Percentiles rank a stretch among this genome's conserved stretches.
phyloP scores from a whole-genome alignment of 139 green algal genomes.

The Nannochloris sp. region DNA sequence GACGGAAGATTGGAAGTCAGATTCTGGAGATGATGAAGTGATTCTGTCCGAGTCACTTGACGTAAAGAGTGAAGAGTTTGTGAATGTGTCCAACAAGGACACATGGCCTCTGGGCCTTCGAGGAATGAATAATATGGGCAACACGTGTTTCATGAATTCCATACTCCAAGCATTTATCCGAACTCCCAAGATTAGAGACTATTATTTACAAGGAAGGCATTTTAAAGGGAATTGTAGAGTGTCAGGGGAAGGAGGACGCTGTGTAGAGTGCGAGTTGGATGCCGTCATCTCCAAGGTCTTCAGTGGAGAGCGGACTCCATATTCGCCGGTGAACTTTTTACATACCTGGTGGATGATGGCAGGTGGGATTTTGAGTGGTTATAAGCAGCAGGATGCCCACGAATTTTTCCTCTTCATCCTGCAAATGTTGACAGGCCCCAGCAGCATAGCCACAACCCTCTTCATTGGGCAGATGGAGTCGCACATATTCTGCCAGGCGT shows the following conservation, averaged over 20 bases:
- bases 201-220: conserved; percentile 68
- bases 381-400: conserved; percentile 74
- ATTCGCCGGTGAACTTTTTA: conserved; percentile 56
- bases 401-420: conserved; percentile 85
- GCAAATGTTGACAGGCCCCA: conserved; percentile 14
- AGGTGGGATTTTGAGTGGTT: conserved; percentile 17
- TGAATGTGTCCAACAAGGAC: background rate
- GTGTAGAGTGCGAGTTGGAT: conserved; percentile 42
- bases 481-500: conserved; percentile 71
- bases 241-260: conserved; percentile 13
- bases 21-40: background rate
- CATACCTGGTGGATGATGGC: conserved; percentile 69
- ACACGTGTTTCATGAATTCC: conserved; percentile 96
- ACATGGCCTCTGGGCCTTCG: conserved; percentile 49
- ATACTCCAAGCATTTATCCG: conserved; percentile 84
- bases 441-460: conserved; percentile 25
- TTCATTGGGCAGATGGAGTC: conserved; percentile 74
- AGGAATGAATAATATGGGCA: conserved; percentile 88
- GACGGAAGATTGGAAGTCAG: background rate
- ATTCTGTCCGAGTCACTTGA: background rate
- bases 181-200: conserved; percentile 56
- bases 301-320: conserved; percentile 36
- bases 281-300: conserved; percentile 50
- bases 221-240: conserved; percentile 23
- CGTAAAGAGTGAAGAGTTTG: too few species aligned